Base-by-base conservation (phyloP, 768 basidiomycete species). In the Boletus rubescentipes region DNA sequence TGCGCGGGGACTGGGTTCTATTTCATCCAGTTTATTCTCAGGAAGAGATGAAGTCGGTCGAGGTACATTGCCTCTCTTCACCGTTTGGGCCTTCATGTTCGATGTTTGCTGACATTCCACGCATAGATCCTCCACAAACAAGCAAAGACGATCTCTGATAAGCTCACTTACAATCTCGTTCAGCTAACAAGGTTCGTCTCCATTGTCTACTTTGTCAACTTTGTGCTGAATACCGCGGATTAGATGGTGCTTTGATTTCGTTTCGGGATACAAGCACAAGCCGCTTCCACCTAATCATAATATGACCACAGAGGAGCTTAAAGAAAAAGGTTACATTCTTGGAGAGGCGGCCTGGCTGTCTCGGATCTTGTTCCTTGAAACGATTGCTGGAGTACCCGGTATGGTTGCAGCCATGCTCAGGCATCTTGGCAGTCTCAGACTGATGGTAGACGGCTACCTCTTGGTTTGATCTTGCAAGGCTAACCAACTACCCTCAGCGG, bases 301-400 rank as follows among this genome's bases (percentile, higher is more conserved):
- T 14, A 82, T 93, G 81, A 76, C 84, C 8, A 63, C 93, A 21
- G 78, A 83, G 43, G 82, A 98, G 60, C 79, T 98, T 23, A 77
- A 87, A 49, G 79, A 84, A 59, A 79, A 79, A 20, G 91, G 93
- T 0, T 86, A 89, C 66, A 66, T 91, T 37, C 77, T 98, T 64
- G 77, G 82, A 49, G 86, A 89, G 49, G 72, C 81, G 18, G 84
- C 81, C 40, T 98, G 94, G 95, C 71, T 95, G 44, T 55, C 76
- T 64, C 74, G 87, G 23, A 80, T 86, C 57, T 69, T 87, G 43
- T 82, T 87, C 73, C 78, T 98, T 32, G 96, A 98, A 73, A 86
- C 82, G 48, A 84, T 97, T 49, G 97, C 97, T 12, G 97, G 91
- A 20, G 94, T 98, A 1, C 96, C 96, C 18, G 95, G 95, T 5